Conservation (phyloP, 768 basidiomycete species). For the Phlegmacium glaucopus region DNA sequence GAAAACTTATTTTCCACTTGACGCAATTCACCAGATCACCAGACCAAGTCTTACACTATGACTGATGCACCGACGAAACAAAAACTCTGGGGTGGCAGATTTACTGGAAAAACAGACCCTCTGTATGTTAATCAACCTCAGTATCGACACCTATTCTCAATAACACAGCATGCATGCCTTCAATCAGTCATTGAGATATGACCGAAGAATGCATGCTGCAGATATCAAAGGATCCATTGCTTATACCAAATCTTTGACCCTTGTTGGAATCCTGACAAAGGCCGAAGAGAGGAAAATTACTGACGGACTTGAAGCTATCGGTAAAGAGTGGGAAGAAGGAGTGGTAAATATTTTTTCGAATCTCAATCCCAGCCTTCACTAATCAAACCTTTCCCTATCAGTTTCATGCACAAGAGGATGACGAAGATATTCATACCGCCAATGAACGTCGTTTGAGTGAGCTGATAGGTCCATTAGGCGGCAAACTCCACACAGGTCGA, state of each 20-base stretch:
- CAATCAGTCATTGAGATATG: constrained; percentile 94
- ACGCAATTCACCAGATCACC: too few relatives aligned
- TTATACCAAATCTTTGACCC: constrained; percentile 83
- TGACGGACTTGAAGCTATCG: constrained; percentile 71
- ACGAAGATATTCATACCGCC: constrained; percentile 99
- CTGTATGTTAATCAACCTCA: constrained; percentile 44
- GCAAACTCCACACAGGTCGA: constrained; percentile 96
- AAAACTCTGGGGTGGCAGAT: constrained; percentile 87
- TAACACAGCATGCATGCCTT: constrained; percentile 87
- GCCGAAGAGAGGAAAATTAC: constrained; percentile 74
- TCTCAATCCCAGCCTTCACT: neutral
- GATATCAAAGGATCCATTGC: constrained; percentile 96
- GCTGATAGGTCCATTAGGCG: constrained; percentile 87
- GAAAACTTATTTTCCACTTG: too few relatives aligned
- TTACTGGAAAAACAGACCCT: constrained; percentile 87
- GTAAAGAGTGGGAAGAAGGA: constrained; percentile 81
- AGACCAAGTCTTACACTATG: constrained; percentile 21
- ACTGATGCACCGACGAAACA: constrained; percentile 45
- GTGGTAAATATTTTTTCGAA: constrained; percentile 43
- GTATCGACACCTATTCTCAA: constrained; percentile 9
- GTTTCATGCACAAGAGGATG: constrained; percentile 81
- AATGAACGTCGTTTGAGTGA: constrained; percentile 95
- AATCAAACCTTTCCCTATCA: constrained; percentile 23
- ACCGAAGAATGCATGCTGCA: constrained; percentile 88
- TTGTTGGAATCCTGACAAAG: constrained; percentile 75